Conservation (phyloP, 2,329 filamentous ascomycete species). For the Claviceps digitariae region DNA sequence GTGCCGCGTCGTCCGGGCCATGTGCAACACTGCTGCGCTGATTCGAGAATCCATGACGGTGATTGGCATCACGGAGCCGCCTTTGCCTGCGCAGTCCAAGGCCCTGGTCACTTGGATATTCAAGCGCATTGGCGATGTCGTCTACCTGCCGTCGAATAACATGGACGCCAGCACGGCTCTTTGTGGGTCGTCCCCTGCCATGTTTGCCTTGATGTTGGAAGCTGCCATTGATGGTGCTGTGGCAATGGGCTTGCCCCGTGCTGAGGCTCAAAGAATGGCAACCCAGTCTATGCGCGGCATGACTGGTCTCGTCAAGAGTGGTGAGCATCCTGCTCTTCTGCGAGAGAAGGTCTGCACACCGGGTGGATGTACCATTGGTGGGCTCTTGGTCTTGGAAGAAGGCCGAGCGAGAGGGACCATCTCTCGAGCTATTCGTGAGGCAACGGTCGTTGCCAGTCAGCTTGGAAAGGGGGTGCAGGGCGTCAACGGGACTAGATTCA, state of each 20-base stretch:
- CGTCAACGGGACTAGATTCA: constrained; percentile 22
- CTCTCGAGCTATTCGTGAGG: constrained; percentile 55
- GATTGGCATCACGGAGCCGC: constrained; percentile 49
- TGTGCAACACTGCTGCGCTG: constrained; percentile 73
- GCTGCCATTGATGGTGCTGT: constrained; percentile 65
- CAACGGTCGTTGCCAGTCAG: constrained; percentile 55
- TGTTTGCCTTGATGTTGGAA: constrained; percentile 63
- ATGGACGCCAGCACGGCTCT: constrained; percentile 66
- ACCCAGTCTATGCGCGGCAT: constrained; percentile 67
- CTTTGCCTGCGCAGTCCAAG: constrained; percentile 38
- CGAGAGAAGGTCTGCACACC: constrained; percentile 67
- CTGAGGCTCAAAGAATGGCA: constrained; percentile 63
- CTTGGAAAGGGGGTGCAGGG: constrained; percentile 29
- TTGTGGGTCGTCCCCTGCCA: constrained; percentile 62
- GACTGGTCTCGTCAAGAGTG: constrained; percentile 52
- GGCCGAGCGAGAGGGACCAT: constrained; percentile 54
- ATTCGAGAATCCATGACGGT: constrained; percentile 76
- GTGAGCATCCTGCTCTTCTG: constrained; percentile 62
- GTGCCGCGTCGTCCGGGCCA: constrained; percentile 60
- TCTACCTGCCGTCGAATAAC: constrained; percentile 48
- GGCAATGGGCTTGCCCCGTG: constrained; percentile 61
- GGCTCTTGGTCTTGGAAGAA: constrained; percentile 61
- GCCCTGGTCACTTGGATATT: constrained; percentile 64
- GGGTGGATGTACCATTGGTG: constrained; percentile 65
- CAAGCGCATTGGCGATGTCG: constrained; percentile 56